A percentile compares a stretch with the other conserved stretches of the same genome.
Evolutionary conservation across 176 grass and related monocot genomes (phyloP).

Genomic region (Rhynchospora breviuscula): DNA sequence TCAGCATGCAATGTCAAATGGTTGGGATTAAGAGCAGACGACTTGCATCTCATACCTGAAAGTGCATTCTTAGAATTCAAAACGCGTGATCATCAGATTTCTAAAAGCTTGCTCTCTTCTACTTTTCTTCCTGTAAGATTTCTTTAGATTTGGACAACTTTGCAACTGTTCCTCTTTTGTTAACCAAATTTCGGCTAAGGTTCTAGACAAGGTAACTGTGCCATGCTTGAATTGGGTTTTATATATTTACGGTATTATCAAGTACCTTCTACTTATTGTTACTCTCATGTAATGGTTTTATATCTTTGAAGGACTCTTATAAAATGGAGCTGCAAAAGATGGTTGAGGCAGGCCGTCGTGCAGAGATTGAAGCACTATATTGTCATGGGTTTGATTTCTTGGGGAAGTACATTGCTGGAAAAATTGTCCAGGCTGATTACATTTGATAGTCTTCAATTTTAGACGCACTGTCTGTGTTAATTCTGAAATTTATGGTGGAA

Average conservation of each 20-base stretch:
- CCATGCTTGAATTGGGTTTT: not conserved
- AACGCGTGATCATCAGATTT: conserved; percentile 61
- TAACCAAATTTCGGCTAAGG: not conserved
- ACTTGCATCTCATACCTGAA: conserved; percentile 73
- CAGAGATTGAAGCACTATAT: conserved; percentile 89
- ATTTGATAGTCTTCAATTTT: conserved; percentile 37
- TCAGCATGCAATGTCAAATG: conserved; percentile 97
- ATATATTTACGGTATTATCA: not conserved
- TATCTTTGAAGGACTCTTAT: conserved; percentile 48
- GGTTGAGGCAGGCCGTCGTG: conserved; percentile 52
- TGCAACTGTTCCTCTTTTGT: not conserved
- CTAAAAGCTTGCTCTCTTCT: conserved; percentile 76
- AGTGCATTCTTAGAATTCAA: conserved; percentile 54
- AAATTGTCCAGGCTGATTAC: conserved; percentile 89
- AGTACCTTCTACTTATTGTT: not conserved
- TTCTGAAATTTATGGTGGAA: not conserved
- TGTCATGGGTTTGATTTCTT: conserved; percentile 77
- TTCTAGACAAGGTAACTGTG: not conserved
- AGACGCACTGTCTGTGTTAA: not conserved
- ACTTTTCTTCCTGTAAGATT: conserved; percentile 58
- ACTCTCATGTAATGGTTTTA: not conserved
- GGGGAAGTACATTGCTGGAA: conserved; percentile 69
- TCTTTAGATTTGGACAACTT: conserved; percentile 11
- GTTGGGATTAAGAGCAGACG: conserved; percentile 70
- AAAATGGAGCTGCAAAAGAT: conserved; percentile 57